phyloP scores from a whole-genome alignment of 306 rosid genomes.

The Vigna angularis region DNA sequence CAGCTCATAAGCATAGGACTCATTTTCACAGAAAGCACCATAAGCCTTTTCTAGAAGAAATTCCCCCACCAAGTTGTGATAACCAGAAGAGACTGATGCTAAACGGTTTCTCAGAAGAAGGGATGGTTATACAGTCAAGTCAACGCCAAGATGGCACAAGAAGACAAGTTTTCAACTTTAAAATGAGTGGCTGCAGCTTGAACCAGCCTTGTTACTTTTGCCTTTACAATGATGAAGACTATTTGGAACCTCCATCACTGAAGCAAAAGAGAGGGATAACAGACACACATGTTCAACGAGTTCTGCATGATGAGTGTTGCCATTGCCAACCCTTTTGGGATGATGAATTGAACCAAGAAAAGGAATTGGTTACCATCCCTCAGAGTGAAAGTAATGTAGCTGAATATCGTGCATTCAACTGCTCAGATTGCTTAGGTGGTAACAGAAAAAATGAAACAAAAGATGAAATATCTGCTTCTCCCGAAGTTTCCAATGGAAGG shows the following conservation, averaged over 20 bases:
- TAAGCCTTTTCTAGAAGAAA: slow-evolving; percentile 10
- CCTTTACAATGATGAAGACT: slow-evolving; percentile 8
- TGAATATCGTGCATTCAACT: slow-evolving; percentile 49
- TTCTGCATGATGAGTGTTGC: background rate
- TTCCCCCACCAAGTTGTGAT: background rate
- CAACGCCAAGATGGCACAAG: slow-evolving; percentile 25
- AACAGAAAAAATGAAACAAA: slow-evolving; percentile 14
- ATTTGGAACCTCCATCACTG: slow-evolving; percentile 32
- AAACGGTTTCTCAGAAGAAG: slow-evolving; percentile 42
- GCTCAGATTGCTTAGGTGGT: slow-evolving; percentile 40
- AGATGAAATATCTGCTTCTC: slow-evolving; percentile 26
- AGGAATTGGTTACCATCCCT: slow-evolving; percentile 36
- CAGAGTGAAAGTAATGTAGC: slow-evolving; percentile 33
- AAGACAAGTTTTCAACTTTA: slow-evolving; percentile 18
- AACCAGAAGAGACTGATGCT: slow-evolving; percentile 33
- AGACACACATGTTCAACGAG: background rate
- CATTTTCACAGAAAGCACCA: slow-evolving; percentile 1
- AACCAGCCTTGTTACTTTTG: slow-evolving; percentile 49
- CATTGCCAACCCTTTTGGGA: slow-evolving; percentile 28
- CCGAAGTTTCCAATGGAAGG: slow-evolving; percentile 22
- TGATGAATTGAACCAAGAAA: slow-evolving; percentile 38
- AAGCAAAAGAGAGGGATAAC: slow-evolving; percentile 43
- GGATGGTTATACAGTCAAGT: background rate
- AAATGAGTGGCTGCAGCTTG: slow-evolving; percentile 44
- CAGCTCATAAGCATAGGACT: slow-evolving; percentile 30